Base-by-base conservation (phyloP, 1,139 yeast genomes). In the Kurtzmaniella quercitrusa region DNA sequence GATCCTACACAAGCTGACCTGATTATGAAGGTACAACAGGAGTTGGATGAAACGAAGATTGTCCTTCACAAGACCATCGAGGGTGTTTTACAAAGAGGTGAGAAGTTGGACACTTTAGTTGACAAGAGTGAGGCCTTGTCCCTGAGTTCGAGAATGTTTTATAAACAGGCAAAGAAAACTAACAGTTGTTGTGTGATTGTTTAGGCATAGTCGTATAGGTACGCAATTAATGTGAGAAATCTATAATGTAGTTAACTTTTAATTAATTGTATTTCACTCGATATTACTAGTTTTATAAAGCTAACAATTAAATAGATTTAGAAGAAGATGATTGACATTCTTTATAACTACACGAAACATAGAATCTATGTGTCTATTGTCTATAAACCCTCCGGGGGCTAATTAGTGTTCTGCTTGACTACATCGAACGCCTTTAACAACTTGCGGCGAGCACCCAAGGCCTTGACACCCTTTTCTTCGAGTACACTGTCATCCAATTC, bases 1-100 rank as follows among this genome's bases (percentile, higher is more conserved):
- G 96, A 94, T 63, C 99, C 99, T 19, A 76, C 85, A 33, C 96
- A 93, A 68, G 98, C 98, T 0, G 99, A 93, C 60, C 85, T 96
- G 14, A 84, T 93, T 51, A 84, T 93, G 95, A 87, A 85, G 65
- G 98, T 93, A 32, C 98, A 94, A 70, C 95, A 89, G 60, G 98
- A 93, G 65, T 78, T 93, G 56, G 98, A 94, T 65, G 98, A 94
- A 61, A 93, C 98, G 36, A 94, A 93, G 74, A 88, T 91, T 55
- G 96, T 91, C 35, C 74, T 93, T 57, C 98, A 93, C 68, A 89
- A 93, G 71, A 89, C 98, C 38, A 93, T 93, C 54, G 98, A 94
- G 64, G 78, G 86, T 49, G 97, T 94, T 16, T 76, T 93, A 56
- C 95, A 88, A 61, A 82, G 99, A 62, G 98, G 98, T 38, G 99